Conservation (phyloP, 305 asterid genomes). For the Plantago coronopus region DNA sequence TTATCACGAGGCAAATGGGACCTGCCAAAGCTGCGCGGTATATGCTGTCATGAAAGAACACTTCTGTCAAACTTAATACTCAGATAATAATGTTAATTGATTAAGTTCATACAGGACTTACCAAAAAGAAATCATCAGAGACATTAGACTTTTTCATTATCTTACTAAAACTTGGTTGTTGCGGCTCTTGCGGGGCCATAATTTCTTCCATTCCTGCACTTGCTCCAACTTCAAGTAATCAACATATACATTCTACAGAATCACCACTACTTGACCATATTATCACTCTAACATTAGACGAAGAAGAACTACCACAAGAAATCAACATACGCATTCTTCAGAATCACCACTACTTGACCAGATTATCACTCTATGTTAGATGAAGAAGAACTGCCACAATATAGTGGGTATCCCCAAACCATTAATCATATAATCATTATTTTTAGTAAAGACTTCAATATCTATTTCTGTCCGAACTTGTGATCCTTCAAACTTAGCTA, state of each 20-base stretch:
- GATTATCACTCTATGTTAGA: not conserved
- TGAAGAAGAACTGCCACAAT: not conserved
- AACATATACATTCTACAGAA: constrained; percentile 1
- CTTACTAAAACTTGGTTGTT: constrained; percentile 35
- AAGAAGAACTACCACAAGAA: constrained; percentile 2
- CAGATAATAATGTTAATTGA: not conserved
- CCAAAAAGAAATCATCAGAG: constrained; percentile 43
- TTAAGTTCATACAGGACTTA: constrained; percentile 37
- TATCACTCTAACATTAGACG: constrained; percentile 1
- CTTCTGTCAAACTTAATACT: not conserved
- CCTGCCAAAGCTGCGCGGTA: constrained; percentile 36
- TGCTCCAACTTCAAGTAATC: constrained; percentile 22
- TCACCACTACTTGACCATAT: not conserved
- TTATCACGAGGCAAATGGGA: constrained; percentile 37
- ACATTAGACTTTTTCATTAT: constrained; percentile 36
- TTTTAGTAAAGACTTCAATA: no score
- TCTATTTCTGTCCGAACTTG: no score
- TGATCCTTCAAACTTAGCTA: no score
- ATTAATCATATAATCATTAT: not conserved
- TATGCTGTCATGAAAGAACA: constrained; percentile 26
- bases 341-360: not conserved
- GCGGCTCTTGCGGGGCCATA: constrained; percentile 19
- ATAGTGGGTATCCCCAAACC: not conserved
- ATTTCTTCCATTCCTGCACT: constrained; percentile 22
- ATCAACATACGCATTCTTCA: constrained; percentile 3